phyloP scores from a whole-genome alignment of 371 early-diverging fungal genomes.

The Mucor piriformis region DNA sequence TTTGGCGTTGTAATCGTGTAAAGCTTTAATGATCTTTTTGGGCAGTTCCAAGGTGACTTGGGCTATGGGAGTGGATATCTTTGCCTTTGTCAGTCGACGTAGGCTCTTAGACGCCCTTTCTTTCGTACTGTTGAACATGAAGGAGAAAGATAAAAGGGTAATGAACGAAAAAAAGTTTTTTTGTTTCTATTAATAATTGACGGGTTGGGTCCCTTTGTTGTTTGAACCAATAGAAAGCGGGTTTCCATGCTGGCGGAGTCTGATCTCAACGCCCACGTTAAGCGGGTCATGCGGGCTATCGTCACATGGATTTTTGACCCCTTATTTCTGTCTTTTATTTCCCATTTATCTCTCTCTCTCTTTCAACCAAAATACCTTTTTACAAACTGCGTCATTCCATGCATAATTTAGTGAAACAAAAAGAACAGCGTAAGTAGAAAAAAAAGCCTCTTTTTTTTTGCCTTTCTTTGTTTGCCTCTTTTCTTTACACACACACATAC shows the following conservation, averaged over 20 bases:
- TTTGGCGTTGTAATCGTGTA: conserved; percentile 70
- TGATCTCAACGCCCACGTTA: too few relatives aligned
- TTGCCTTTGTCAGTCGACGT: conserved; percentile 39
- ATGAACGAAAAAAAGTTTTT: not conserved
- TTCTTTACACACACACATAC: too few relatives aligned
- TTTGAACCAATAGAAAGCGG: too few relatives aligned
- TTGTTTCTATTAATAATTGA: too few relatives aligned
- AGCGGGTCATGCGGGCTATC: too few relatives aligned
- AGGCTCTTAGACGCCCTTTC: conserved; percentile 45
- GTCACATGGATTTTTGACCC: not conserved
- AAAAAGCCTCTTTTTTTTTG: not conserved
- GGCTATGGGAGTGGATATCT: conserved; percentile 48
- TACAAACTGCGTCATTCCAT: conserved; percentile 6
- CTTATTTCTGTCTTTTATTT: conserved; percentile 1
- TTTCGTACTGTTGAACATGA: conserved; percentile 41
- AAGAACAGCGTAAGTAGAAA: not conserved
- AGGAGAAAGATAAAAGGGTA: conserved; percentile 4
- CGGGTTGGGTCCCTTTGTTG: too few relatives aligned
- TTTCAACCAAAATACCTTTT: not conserved
- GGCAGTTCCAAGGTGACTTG: conserved; percentile 49
- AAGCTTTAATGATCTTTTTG: conserved; percentile 85
- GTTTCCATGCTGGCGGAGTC: too few relatives aligned
- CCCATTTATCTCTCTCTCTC: too few relatives aligned
- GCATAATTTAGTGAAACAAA: conserved; percentile 20
- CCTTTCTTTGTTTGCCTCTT: not conserved